Percentiles rank a stretch among this genome's conserved stretches.
Conservation (phyloP, 805 yeast species). For the Nakazawaea ernobii region DNA sequence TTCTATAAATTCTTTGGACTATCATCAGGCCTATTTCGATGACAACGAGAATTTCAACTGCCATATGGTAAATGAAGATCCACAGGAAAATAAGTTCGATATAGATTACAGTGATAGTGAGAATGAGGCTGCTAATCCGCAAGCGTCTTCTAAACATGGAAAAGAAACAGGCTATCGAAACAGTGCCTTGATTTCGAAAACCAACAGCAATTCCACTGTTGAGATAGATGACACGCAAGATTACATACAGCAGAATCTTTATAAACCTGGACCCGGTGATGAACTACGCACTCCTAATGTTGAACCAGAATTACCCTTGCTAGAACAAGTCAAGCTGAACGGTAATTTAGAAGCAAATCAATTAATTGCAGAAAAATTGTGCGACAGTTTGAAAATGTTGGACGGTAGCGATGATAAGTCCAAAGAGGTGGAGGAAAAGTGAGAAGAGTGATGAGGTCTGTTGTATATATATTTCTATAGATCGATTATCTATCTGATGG, state of each 20-base stretch:
- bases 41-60: conserved; percentile 11
- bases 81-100: conserved; percentile 19
- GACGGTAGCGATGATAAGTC: no score
- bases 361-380: background rate
- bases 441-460: no score
- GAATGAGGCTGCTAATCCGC: conserved; percentile 8
- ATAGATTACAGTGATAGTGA: conserved; percentile 23
- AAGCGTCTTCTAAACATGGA: background rate
- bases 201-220: conserved; percentile 1
- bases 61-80: conserved; percentile 12
- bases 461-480: background rate
- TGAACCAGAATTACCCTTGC: conserved; percentile 6
- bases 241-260: background rate
- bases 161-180: background rate
- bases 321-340: conserved; percentile 5
- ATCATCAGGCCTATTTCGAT: conserved; percentile 12
- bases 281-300: conserved; percentile 6
- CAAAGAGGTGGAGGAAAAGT: background rate
- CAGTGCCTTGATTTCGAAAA: background rate
- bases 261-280: conserved; percentile 4
- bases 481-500: background rate
- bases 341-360: background rate
- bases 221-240: conserved; percentile 9
- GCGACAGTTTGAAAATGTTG: background rate
- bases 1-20: conserved; percentile 11